A percentile compares a stretch with the other conserved stretches of the same genome.
These are phyloP conservation scores for Candida anglica DNA, from an alignment of 805 yeast species.

Conservation along the genomic window DNA sequence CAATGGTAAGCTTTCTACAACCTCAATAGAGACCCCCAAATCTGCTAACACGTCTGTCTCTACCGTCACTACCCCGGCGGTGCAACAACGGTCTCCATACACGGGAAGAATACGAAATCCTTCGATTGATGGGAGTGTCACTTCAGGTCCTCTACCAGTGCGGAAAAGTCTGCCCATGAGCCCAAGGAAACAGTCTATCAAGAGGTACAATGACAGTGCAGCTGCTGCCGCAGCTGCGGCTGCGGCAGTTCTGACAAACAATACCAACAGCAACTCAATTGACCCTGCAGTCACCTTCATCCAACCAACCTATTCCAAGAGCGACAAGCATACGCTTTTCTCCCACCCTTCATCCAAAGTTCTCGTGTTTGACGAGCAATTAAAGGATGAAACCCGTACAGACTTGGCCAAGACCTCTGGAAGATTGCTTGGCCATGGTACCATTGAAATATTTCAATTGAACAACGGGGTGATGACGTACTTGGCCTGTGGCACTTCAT, in stretches of 20 bases:
- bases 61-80: too few relatives aligned
- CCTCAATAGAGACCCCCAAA: too few relatives aligned
- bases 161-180: conserved; percentile 11
- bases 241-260: too few relatives aligned
- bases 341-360: conserved; percentile 27
- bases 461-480: conserved; percentile 57
- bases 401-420: conserved; percentile 26
- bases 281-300: neutral
- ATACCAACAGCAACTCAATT: too few relatives aligned
- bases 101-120: conserved; percentile 2
- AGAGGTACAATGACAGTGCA: conserved; percentile 34
- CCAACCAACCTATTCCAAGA: neutral
- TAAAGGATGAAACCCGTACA: conserved; percentile 9
- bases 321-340: conserved; percentile 32
- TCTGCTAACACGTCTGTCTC: too few relatives aligned
- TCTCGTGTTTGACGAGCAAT: conserved; percentile 32
- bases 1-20: conserved; percentile 1
- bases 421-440: conserved; percentile 56
- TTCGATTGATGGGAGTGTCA: conserved; percentile 1
- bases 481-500: conserved; percentile 59
- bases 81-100: conserved; percentile 2
- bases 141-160: neutral
- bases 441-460: conserved; percentile 54
- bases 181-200: conserved; percentile 36
- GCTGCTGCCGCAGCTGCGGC: too few relatives aligned